Evolutionary conservation across 202 grass and related monocot species (phyloP), one percentile per base, ranked within the genome.

Genomic region (Alloteropsis angusta): DNA sequence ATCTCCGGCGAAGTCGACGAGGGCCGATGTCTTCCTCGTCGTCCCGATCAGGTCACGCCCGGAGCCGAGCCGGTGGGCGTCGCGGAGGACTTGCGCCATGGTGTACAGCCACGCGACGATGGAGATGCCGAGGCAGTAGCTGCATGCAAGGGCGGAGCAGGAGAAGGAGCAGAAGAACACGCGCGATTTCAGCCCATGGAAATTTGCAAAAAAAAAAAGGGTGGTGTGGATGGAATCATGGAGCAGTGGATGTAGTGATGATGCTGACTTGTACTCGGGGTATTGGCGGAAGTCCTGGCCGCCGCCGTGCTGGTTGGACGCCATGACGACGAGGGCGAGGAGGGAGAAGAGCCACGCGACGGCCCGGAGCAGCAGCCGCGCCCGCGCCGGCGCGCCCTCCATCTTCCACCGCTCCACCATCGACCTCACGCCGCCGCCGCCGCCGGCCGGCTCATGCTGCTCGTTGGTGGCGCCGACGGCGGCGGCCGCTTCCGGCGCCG

Each of bases 1-100:
- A 45, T 97, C 94, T 62, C 91, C 88, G 32, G 80, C 87, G 83
- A 97, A 93, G 85, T 90, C 82, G 21, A 92, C 9, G 17, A 90
- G 23, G 10, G 71, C 75, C 9, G 75, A 65, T 38, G 65, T 39
- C 57, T 84, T 84, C 75, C 82, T 68, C 26, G 41, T 68, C 26
- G 41, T 70, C 18, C 60, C 77, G 69, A 90, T 74, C 34, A 88
- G 30, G 77, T 79, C 82, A 32, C 72, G 43, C 5, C 85, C 85
- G 68, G 52, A 79, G 64, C 75, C 44, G 36, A 91, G 82, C 47
- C 81, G 76, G 65, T 80, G 83, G 42, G 68, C 59, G 46, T 90
- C 87, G 57, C 77, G 71, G 18, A 83, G 18, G 22, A 87, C 65
- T 58, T 97, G 89, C 46, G 72, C 85, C 84, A 73, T 88, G 41